phyloP scores from a whole-genome alignment of 805 yeast genomes.

The Hermanozyma aechmeae region DNA sequence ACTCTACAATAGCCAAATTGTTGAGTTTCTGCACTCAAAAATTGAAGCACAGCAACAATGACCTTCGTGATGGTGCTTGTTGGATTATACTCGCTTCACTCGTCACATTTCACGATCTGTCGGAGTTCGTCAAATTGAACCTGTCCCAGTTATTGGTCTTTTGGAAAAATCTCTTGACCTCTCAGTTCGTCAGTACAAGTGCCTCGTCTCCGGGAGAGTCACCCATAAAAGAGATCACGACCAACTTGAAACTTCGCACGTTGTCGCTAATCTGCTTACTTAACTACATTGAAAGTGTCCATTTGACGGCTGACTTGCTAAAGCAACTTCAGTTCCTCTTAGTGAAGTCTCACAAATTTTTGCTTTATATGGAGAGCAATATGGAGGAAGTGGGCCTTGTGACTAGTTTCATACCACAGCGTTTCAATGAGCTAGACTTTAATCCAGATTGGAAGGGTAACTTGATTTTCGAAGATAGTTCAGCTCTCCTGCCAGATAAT shows the following conservation, averaged over 20 bases:
- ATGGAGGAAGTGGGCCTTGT: slow-evolving; percentile 21
- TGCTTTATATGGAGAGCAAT: slow-evolving; percentile 30
- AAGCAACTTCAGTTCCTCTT: slow-evolving; percentile 33
- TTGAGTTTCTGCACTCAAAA: slow-evolving; percentile 38
- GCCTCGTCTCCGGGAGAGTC: slow-evolving; percentile 8
- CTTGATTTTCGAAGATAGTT: slow-evolving; percentile 15
- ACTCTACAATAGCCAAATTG: slow-evolving; percentile 30
- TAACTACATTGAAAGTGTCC: slow-evolving; percentile 29
- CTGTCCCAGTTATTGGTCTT: slow-evolving; percentile 35
- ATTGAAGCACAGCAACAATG: slow-evolving; percentile 26
- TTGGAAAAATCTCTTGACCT: slow-evolving; percentile 36
- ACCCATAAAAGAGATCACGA: slow-evolving; percentile 18
- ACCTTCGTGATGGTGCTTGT: slow-evolving; percentile 19
- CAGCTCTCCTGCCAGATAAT: slow-evolving; percentile 15
- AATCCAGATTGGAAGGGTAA: slow-evolving; percentile 21
- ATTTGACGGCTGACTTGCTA: slow-evolving; percentile 28
- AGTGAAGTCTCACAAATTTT: slow-evolving; percentile 30
- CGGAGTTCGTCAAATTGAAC: slow-evolving; percentile 34
- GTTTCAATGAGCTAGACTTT: slow-evolving; percentile 20
- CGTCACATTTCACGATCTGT: slow-evolving; percentile 29
- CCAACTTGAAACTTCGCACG: slow-evolving; percentile 28
- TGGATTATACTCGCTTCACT: slow-evolving; percentile 34
- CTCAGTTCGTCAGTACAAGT: slow-evolving; percentile 24
- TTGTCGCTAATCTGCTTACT: slow-evolving; percentile 29
- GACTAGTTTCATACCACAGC: slow-evolving; percentile 19